Conservation (phyloP, 225 moss, liverwort and hornwort genomes). For the Pseudisothecium myosuroides region DNA sequence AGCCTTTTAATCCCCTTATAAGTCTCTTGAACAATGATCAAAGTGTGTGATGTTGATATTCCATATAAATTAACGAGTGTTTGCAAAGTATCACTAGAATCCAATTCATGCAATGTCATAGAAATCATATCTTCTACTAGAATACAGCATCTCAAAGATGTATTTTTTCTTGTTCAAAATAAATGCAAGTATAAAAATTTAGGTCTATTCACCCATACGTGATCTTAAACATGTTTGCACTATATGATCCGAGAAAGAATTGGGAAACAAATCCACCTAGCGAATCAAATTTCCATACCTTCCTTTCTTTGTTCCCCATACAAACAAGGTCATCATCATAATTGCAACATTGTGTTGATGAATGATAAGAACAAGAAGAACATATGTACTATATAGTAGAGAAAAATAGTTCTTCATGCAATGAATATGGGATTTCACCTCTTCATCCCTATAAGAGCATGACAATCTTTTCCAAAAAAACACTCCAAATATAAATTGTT, state of each 20-base stretch:
- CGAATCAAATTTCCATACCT: background rate
- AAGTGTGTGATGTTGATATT: rapidly evolving
- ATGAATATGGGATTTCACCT: background rate
- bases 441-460: background rate
- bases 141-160: background rate
- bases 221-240: background rate
- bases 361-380: background rate
- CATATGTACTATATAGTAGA: background rate
- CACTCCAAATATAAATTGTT: background rate
- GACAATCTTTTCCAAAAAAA: background rate
- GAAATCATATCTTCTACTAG: background rate
- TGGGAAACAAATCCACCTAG: rapidly evolving
- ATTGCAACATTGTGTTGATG: background rate
- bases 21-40: background rate
- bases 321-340: background rate
- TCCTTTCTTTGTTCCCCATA: rapidly evolving
- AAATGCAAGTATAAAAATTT: background rate
- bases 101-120: background rate
- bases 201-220: rapidly evolving
- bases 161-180: background rate
- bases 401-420: rapidly evolving
- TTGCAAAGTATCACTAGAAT: background rate
- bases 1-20: background rate
- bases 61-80: rapidly evolving
- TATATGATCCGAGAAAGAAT: background rate